Conservation (phyloP, 1,139 yeast genomes). For the Hyphopichia wangnamkhiaoensis region DNA sequence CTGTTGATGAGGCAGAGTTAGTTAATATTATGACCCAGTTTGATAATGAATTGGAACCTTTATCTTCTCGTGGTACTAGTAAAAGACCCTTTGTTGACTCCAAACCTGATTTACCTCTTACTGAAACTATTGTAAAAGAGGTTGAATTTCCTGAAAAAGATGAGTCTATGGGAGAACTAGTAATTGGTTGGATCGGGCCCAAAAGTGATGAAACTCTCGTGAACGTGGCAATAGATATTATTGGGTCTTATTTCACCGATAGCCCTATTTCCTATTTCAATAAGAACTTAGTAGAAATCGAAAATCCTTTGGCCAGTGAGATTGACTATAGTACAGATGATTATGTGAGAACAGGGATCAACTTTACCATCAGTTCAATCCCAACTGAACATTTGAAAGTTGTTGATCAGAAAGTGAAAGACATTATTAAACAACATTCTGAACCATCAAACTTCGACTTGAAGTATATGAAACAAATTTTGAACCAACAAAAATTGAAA, state of each 20-base stretch:
- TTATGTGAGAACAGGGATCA: slow-evolving; percentile 59
- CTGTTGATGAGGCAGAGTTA: slow-evolving; percentile 73
- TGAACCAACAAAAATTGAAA: slow-evolving; percentile 65
- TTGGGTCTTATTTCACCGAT: slow-evolving; percentile 78
- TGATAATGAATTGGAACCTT: slow-evolving; percentile 55
- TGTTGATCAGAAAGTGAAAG: slow-evolving; percentile 53
- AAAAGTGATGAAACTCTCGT: slow-evolving; percentile 49
- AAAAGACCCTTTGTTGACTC: slow-evolving; percentile 85
- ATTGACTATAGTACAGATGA: slow-evolving; percentile 71
- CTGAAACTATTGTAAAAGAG: slow-evolving; percentile 42
- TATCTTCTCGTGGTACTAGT: slow-evolving; percentile 31
- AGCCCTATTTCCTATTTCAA: slow-evolving; percentile 70
- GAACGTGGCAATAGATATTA: slow-evolving; percentile 68
- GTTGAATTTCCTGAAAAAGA: slow-evolving; percentile 88
- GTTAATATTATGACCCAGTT: slow-evolving; percentile 60
- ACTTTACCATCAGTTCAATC: slow-evolving; percentile 67
- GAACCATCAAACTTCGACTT: slow-evolving; percentile 57
- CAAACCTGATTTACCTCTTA: slow-evolving; percentile 43
- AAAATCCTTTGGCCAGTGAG: slow-evolving; percentile 78
- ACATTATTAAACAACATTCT: slow-evolving; percentile 53
- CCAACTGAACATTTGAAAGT: slow-evolving; percentile 64
- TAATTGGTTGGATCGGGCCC: slow-evolving; percentile 86
- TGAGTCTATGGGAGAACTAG: slow-evolving; percentile 78
- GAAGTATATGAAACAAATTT: slow-evolving; percentile 61
- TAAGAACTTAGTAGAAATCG: slow-evolving; percentile 73